A percentile compares a stretch with the other conserved stretches of the same genome.
Conservation (phyloP, 2,329 filamentous ascomycete species). For the Calonectria henricotiae region DNA sequence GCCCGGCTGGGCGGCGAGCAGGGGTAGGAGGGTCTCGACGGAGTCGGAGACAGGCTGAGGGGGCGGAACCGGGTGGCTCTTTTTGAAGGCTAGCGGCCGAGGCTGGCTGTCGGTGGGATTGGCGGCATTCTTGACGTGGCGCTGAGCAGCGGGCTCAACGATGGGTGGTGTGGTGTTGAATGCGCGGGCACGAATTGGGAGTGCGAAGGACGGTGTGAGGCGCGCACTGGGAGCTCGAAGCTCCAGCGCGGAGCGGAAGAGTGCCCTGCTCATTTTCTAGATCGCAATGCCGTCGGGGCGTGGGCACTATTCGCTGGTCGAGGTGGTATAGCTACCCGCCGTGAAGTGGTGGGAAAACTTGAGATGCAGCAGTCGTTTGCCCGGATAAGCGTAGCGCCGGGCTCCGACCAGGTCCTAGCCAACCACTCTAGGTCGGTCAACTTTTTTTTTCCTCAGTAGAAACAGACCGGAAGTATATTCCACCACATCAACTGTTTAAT, state of each 20-base stretch:
- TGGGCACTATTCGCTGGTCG: constrained; percentile 50
- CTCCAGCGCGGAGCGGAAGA: constrained; percentile 77
- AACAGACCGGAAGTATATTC: too few relatives aligned
- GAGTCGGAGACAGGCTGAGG: constrained; percentile 68
- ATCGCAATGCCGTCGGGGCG: constrained; percentile 50
- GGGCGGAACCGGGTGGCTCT: constrained; percentile 58
- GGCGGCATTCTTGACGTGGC: constrained; percentile 58
- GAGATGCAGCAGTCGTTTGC: constrained; percentile 34
- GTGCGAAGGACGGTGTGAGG: constrained; percentile 49
- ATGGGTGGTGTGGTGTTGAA: constrained; percentile 63
- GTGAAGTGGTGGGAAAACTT: constrained; percentile 51
- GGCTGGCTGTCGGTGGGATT: constrained; percentile 57
- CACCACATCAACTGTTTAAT: not conserved
- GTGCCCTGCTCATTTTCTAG: constrained; percentile 70
- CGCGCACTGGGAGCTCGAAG: constrained; percentile 64
- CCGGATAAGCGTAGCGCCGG: constrained; percentile 59
- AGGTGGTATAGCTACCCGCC: constrained; percentile 25
- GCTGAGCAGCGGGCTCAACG: constrained; percentile 61
- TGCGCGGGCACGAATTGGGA: constrained; percentile 51
- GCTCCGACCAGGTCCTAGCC: constrained; percentile 44
- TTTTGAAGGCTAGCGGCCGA: constrained; percentile 60
- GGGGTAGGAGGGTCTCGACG: constrained; percentile 76
- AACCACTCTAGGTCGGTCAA: not conserved
- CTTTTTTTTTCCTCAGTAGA: constrained; percentile 53
- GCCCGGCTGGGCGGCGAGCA: constrained; percentile 80